phyloP scores from a whole-genome alignment of 129 eudicot species.

The Silybum marianum region DNA sequence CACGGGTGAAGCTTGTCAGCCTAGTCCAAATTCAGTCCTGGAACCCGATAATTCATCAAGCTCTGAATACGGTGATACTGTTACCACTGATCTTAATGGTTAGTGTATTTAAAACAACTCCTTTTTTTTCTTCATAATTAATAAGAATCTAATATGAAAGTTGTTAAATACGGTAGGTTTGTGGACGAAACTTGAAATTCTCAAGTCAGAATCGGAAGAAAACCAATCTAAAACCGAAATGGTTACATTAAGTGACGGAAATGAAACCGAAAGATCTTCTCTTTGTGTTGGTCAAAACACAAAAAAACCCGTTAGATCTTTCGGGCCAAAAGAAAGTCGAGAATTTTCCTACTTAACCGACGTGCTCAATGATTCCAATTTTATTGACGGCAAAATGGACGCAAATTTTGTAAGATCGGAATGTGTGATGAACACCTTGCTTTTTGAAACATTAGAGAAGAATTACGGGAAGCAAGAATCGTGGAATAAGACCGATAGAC shows the following conservation, averaged over 20 bases:
- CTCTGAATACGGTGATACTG: constrained; percentile 37
- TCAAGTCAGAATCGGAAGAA: constrained; percentile 54
- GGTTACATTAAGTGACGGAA: constrained; percentile 53
- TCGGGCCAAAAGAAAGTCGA: constrained; percentile 44
- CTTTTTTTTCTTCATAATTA: neutral
- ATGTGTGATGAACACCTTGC: constrained; percentile 38
- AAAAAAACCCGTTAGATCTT: constrained; percentile 31
- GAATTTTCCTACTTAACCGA: constrained; percentile 66
- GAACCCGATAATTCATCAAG: constrained; percentile 46
- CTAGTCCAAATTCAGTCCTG: constrained; percentile 67
- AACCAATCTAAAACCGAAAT: constrained; percentile 45
- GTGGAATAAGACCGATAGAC: constrained; percentile 67
- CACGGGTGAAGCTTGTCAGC: constrained; percentile 48
- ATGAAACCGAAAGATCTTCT: constrained; percentile 28
- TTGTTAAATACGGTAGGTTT: constrained; percentile 43
- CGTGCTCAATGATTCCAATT: constrained; percentile 54
- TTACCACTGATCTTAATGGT: constrained; percentile 42
- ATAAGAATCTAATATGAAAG: neutral
- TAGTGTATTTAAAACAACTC: constrained; percentile 16
- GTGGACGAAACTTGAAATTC: constrained; percentile 51
- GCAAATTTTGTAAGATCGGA: constrained; percentile 30
- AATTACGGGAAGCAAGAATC: constrained; percentile 54
- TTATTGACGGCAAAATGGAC: constrained; percentile 31
- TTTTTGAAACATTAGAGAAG: constrained; percentile 70
- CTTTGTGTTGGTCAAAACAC: constrained; percentile 22